A percentile compares a stretch with the other conserved stretches of the same genome.
These are phyloP conservation scores for Colletotrichum echinochloae DNA, from an alignment of 2,329 filamentous ascomycete genomes.

Conservation along the genomic window DNA sequence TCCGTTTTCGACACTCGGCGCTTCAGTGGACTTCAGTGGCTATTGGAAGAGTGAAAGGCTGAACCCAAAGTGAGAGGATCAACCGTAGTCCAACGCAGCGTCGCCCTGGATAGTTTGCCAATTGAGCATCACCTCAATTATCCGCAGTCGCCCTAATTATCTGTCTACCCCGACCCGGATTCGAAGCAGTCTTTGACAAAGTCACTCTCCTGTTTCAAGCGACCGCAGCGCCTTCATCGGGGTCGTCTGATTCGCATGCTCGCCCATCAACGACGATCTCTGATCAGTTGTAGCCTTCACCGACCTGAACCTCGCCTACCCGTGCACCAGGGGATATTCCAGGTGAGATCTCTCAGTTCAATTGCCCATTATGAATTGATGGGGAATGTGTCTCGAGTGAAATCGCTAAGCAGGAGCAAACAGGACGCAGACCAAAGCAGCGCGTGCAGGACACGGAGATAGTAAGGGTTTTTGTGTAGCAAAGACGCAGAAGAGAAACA, in stretches of 20 bases:
- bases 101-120: constrained; percentile 6
- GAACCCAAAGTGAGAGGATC: constrained; percentile 31
- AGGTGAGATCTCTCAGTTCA: constrained; percentile 22
- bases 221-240: neutral
- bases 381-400: constrained; percentile 7
- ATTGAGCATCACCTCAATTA: constrained; percentile 26
- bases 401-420: constrained; percentile 19
- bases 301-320: constrained; percentile 7
- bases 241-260: constrained; percentile 14
- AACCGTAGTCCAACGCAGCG: constrained; percentile 18
- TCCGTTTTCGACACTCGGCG: constrained; percentile 36
- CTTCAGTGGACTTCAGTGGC: constrained; percentile 38
- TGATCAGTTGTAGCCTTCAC: constrained; percentile 20
- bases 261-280: constrained; percentile 32
- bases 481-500: constrained; percentile 11
- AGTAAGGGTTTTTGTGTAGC: constrained; percentile 3
- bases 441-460: constrained; percentile 20
- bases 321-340: constrained; percentile 1
- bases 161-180: neutral
- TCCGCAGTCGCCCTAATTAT: constrained; percentile 2
- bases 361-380: constrained; percentile 1
- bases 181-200: neutral
- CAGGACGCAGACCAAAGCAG: constrained; percentile 8
- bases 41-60: constrained; percentile 35
- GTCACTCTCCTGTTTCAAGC: constrained; percentile 5